phyloP scores from a whole-genome alignment of 2,329 filamentous ascomycete genomes.

The Calonectria crousiana region DNA sequence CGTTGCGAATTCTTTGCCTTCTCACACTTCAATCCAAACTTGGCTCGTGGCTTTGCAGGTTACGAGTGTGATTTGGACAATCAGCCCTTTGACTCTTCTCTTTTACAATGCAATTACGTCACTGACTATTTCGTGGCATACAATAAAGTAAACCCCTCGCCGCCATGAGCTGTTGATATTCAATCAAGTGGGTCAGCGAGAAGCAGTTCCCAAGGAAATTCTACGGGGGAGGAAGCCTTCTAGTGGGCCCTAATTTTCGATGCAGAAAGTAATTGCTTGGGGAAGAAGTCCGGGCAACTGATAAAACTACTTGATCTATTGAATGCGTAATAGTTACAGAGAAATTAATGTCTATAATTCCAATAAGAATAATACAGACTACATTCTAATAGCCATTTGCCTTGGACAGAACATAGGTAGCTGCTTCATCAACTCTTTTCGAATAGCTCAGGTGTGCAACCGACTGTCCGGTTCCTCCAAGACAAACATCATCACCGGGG shows the following conservation, averaged over 20 bases:
- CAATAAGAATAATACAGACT: too few species aligned
- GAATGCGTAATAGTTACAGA: background rate
- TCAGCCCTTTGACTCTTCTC: background rate
- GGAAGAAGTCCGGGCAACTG: background rate
- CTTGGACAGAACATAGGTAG: background rate
- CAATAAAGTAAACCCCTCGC: background rate
- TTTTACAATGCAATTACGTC: background rate
- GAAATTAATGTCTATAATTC: too few species aligned
- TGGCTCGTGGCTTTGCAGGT: background rate
- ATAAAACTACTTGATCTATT: background rate
- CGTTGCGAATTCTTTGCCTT: background rate
- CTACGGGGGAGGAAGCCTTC: too few species aligned
- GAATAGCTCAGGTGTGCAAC: background rate
- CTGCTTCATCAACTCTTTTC: background rate
- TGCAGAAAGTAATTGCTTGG: background rate
- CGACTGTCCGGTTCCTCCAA: background rate
- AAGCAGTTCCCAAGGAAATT: too few species aligned
- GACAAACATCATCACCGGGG: background rate
- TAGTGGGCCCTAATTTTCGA: background rate
- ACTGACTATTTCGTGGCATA: background rate
- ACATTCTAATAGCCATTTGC: background rate
- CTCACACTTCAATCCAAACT: background rate
- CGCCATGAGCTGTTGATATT: too few species aligned
- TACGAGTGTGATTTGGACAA: background rate
- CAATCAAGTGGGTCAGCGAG: too few species aligned